Evolutionary conservation across 2,329 filamentous ascomycete species (phyloP).

Genomic region (Blastomyces percursus): DNA sequence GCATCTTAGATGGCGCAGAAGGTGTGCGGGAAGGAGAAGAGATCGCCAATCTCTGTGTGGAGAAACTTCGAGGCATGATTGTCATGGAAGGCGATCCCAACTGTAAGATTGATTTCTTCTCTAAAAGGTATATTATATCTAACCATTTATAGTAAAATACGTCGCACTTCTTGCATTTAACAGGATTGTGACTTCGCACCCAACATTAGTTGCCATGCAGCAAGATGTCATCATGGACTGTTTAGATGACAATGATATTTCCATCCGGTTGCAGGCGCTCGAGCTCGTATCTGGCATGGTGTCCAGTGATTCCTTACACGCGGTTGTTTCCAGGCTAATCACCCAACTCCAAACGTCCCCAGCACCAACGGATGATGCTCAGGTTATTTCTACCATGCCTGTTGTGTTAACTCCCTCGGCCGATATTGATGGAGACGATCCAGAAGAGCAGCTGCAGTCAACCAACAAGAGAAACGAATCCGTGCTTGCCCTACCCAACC

Average conservation of each 20-base stretch:
- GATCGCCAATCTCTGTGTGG: slow-evolving; percentile 83
- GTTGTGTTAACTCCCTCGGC: slow-evolving; percentile 38
- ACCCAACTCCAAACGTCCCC: slow-evolving; percentile 64
- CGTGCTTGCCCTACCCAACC: slow-evolving; percentile 60
- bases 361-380: slow-evolving; percentile 40
- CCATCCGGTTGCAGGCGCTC: slow-evolving; percentile 83
- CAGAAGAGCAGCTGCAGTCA: slow-evolving; percentile 45
- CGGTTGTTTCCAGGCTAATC: slow-evolving; percentile 77
- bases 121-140: slow-evolving; percentile 8
- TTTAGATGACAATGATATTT: slow-evolving; percentile 90
- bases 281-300: slow-evolving; percentile 93
- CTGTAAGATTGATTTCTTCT: slow-evolving; percentile 44
- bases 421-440: slow-evolving; percentile 48
- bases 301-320: slow-evolving; percentile 69
- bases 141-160: slow-evolving; percentile 64
- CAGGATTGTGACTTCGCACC: slow-evolving; percentile 81
- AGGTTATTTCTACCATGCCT: slow-evolving; percentile 26
- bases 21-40: slow-evolving; percentile 76
- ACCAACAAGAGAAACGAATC: slow-evolving; percentile 40
- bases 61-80: slow-evolving; percentile 87
- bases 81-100: slow-evolving; percentile 90
- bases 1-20: slow-evolving; percentile 74
- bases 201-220: slow-evolving; percentile 77
- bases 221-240: slow-evolving; percentile 95
- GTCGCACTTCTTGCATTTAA: slow-evolving; percentile 92